Percentiles rank a stretch among this genome's conserved stretches.
Evolutionary conservation across 345 rosid species (phyloP).

Genomic region (Eucalyptus rudis): DNA sequence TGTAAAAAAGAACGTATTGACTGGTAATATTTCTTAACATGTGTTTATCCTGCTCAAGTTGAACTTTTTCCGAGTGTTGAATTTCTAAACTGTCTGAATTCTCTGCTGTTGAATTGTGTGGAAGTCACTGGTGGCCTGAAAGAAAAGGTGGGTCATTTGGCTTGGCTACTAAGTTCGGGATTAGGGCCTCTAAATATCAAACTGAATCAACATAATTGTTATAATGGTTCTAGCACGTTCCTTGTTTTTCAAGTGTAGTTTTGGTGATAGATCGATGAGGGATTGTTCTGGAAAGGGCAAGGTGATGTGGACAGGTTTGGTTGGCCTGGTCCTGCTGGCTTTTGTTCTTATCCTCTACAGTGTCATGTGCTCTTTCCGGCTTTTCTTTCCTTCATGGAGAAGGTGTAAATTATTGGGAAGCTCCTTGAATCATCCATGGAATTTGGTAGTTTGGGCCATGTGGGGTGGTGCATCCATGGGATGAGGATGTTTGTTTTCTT

Average conservation of each 20-base stretch:
- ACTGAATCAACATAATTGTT: not conserved
- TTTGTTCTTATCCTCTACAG: conserved; percentile 8
- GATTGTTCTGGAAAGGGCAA: not conserved
- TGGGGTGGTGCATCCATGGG: not conserved
- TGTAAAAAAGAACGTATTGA: fast-evolving
- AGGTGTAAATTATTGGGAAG: not conserved
- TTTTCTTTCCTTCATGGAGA: not conserved
- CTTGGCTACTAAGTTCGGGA: not conserved
- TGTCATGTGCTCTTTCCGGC: not conserved
- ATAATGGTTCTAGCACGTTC: not conserved
- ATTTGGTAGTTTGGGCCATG: not conserved
- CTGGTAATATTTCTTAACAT: not conserved
- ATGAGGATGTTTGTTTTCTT: not conserved
- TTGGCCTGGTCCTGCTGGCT: not conserved
- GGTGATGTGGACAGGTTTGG: not conserved
- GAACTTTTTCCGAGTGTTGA: not conserved
- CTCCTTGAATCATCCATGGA: not conserved
- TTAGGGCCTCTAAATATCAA: not conserved
- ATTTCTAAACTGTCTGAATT: not conserved
- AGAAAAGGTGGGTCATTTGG: not conserved
- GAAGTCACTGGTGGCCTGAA: not conserved
- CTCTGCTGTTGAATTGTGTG: not conserved
- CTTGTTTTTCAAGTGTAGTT: not conserved
- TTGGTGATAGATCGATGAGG: not conserved
- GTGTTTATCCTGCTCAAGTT: not conserved